phyloP scores from a whole-genome alignment of 2,329 filamentous ascomycete genomes.

The Ophiocordyceps sinensis region DNA sequence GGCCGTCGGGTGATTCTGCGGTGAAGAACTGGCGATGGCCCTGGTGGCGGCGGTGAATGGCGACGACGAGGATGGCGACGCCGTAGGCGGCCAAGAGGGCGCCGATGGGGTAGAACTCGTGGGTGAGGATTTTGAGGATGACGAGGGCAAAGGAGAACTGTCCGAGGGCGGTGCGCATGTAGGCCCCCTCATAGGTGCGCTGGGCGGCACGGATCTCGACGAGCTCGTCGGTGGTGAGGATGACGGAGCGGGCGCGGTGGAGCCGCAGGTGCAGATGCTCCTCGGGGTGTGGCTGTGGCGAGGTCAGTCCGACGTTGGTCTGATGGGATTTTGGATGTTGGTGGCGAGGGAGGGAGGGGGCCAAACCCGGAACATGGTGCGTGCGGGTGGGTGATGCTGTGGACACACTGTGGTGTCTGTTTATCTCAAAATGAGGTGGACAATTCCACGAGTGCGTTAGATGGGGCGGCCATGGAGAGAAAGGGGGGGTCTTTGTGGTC shows the following conservation, averaged over 20 bases:
- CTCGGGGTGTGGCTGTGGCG: slow-evolving; percentile 45
- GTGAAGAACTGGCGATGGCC: slow-evolving; percentile 90
- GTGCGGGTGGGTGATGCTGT: too few relatives aligned
- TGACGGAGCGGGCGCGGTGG: slow-evolving; percentile 70
- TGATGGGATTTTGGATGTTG: neutral
- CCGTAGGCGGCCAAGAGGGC: slow-evolving; percentile 91
- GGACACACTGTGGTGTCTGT: too few relatives aligned
- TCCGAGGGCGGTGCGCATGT: slow-evolving; percentile 83
- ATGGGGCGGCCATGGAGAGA: too few relatives aligned
- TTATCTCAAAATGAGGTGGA: too few relatives aligned
- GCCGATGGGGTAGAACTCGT: slow-evolving; percentile 94
- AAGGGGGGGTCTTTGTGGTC: too few relatives aligned
- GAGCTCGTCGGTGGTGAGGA: slow-evolving; percentile 72
- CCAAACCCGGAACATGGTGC: too few relatives aligned
- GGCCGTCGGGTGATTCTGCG: slow-evolving; percentile 16
- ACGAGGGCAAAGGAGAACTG: slow-evolving; percentile 94
- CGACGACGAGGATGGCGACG: slow-evolving; percentile 66
- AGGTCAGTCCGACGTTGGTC: neutral
- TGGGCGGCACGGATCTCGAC: slow-evolving; percentile 92
- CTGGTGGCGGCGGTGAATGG: slow-evolving; percentile 74
- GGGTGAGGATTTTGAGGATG: slow-evolving; percentile 83
- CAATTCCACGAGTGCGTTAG: too few relatives aligned
- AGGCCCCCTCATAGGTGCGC: slow-evolving; percentile 92
- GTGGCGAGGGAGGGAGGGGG: too few relatives aligned
- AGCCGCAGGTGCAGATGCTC: slow-evolving; percentile 65